Base-by-base conservation (phyloP, 257 asterid species). In the Thymus quinquecostatus region DNA sequence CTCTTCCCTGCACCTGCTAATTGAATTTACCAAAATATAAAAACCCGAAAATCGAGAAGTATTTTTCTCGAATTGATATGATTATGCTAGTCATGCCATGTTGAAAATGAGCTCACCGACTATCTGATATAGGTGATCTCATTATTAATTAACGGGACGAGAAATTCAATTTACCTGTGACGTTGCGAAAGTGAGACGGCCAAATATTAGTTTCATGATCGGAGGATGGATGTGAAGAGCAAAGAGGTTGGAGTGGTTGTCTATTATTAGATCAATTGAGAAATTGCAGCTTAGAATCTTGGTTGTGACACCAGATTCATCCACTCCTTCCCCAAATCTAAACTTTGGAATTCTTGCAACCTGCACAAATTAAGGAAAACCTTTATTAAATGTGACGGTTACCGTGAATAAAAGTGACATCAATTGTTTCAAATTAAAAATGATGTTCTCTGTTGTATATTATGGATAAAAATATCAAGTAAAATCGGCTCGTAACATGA, bases 311-410 rank as follows among this genome's bases (percentile, higher is more conserved):
- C 98, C 98, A 2, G 96, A 82, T 2, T 53, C 75, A 75, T 92
- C 98, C 56, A 90, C 88, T 61, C 98, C 96, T 47, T 92, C 97
- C 0, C 82, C 87, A 61, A 92, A 74, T 73, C 81, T 80, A 56
- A 86, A 88, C 33, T 84, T 77, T 10, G 76, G 74, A 55, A 89
- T 61, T 64, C 88, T 70, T 32, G 79, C 83, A 9, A 92, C 64
- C 95, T 92, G 75, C 72, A 72, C 7, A 29, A 55, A 43, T 40
- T 12, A 21, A 21, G 2, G 30, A 6, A n/a, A 38, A 47, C 2
- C 27, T n/a, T 13, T 1, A 34, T 34, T 36, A 3, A 36, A 1
- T 36, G 5, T 36, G 3, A 36, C 21, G 21, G 21, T 21, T 21
- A 21, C 21, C 21, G 21, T 21, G 21, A 21, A 21, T 21, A 21